Evolutionary conservation across 73 alveolate genomes (phyloP).

Genomic region (Loxodes magnus): DNA sequence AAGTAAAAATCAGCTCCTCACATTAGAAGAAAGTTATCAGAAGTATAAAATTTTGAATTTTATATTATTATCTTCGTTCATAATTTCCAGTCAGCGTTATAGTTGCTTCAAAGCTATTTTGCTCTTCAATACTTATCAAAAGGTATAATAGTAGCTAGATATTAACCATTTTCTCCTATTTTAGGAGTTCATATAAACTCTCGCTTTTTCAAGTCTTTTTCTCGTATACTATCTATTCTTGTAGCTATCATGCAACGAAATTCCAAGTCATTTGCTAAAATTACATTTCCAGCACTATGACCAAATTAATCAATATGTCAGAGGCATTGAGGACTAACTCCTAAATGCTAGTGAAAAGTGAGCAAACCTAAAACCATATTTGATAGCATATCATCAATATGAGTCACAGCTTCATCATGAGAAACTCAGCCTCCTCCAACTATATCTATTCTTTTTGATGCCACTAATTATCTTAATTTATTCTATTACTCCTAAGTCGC

Average conservation of each 20-base stretch:
- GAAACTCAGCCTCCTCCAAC: slow-evolving; percentile 87
- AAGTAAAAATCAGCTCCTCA: too few relatives aligned
- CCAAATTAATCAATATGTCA: slow-evolving; percentile 95
- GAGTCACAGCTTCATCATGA: slow-evolving; percentile 85
- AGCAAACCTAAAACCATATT: slow-evolving; percentile 71
- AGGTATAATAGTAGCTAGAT: too few relatives aligned
- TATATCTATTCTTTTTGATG: slow-evolving; percentile 37
- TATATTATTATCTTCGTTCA: too few relatives aligned
- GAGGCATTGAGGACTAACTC: slow-evolving; percentile 53
- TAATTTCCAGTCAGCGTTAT: too few relatives aligned
- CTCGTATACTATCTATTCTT: slow-evolving; percentile 58
- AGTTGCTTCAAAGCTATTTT: too few relatives aligned
- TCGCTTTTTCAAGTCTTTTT: slow-evolving; percentile 49
- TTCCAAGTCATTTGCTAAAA: slow-evolving; percentile 75
- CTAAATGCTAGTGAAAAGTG: slow-evolving; percentile 54
- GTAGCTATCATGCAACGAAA: slow-evolving; percentile 73
- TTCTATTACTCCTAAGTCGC: not conserved
- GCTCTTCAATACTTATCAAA: too few relatives aligned
- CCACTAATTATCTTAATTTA: slow-evolving; percentile 4
- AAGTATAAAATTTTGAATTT: too few relatives aligned
- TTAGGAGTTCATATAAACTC: too few relatives aligned
- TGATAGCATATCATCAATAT: slow-evolving; percentile 67
- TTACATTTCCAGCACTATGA: slow-evolving; percentile 63
- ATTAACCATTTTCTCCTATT: too few relatives aligned
- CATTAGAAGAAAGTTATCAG: too few relatives aligned